Evolutionary conservation across 306 rosid genomes (phyloP).

Genomic region (Cucurbita maxima): DNA sequence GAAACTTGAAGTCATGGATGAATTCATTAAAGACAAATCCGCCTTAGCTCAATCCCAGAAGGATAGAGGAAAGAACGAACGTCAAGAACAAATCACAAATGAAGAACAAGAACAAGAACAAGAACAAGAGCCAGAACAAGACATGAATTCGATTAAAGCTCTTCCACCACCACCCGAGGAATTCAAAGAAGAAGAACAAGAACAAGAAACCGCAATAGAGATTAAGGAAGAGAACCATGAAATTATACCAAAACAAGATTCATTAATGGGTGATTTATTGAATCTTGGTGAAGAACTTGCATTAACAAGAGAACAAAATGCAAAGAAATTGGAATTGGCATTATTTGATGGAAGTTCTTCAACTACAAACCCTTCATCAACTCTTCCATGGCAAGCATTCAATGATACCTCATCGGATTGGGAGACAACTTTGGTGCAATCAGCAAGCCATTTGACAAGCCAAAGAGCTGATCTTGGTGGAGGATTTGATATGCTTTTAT

Average conservation of each 20-base stretch:
- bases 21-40: conserved; percentile 47
- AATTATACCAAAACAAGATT: not conserved
- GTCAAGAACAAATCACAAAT: not conserved
- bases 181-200: not conserved
- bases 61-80: not conserved
- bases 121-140: conserved; percentile 27
- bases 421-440: conserved; percentile 67
- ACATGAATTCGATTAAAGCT: conserved; percentile 40
- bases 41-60: conserved; percentile 17
- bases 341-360: conserved; percentile 45
- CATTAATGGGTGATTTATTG: conserved; percentile 47
- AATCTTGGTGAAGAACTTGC: conserved; percentile 39
- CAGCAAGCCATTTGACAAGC: conserved; percentile 34
- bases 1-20: conserved; percentile 73
- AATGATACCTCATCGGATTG: conserved; percentile 42
- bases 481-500: conserved; percentile 53
- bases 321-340: conserved; percentile 46
- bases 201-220: conserved; percentile 13
- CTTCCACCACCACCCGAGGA: conserved; percentile 63
- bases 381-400: conserved; percentile 58
- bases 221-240: not conserved
- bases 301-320: conserved; percentile 22
- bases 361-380: not conserved
- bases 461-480: conserved; percentile 47
- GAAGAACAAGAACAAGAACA: conserved; percentile 16